phyloP scores from a whole-genome alignment of 176 grass and related monocot genomes.

The Zea mays region DNA sequence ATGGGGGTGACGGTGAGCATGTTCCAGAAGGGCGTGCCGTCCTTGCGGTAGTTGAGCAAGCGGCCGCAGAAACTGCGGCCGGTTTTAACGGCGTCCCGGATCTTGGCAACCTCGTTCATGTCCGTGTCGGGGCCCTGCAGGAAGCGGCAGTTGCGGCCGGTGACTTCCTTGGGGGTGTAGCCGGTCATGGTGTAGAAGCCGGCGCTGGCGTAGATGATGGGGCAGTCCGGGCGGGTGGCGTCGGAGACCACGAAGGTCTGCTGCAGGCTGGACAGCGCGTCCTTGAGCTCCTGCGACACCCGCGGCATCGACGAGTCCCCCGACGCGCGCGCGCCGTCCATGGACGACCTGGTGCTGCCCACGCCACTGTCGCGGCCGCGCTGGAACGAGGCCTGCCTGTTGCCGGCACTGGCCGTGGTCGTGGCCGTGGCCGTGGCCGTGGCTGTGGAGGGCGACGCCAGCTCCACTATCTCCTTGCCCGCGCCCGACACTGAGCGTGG shows the following conservation, averaged over 20 bases:
- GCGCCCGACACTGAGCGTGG: background rate
- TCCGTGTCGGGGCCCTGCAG: conserved; percentile 90
- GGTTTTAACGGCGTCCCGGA: conserved; percentile 65
- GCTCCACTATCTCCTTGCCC: conserved; percentile 44
- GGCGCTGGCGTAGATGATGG: conserved; percentile 91
- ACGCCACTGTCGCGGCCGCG: conserved; percentile 4
- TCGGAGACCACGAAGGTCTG: conserved; percentile 98
- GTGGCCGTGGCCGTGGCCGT: no score
- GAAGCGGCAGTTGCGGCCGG: conserved; percentile 90
- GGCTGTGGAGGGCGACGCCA: background rate
- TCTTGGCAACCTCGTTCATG: conserved; percentile 61
- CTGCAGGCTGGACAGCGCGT: conserved; percentile 77
- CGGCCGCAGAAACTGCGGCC: conserved; percentile 86
- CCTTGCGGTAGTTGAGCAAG: conserved; percentile 91
- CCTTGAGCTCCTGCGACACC: conserved; percentile 85
- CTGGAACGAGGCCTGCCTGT: conserved; percentile 24
- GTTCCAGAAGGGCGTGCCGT: conserved; percentile 90
- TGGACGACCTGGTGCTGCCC: conserved; percentile 35
- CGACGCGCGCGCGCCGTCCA: conserved; percentile 31
- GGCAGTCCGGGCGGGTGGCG: conserved; percentile 72
- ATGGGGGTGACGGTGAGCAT: conserved; percentile 93
- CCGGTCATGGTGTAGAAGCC: conserved; percentile 95
- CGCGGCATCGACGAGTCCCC: conserved; percentile 53
- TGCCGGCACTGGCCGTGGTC: background rate
- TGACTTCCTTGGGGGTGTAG: conserved; percentile 62